Base-by-base conservation (phyloP, 352 stramenopile genomes). In the Phytophthora agathidicida region DNA sequence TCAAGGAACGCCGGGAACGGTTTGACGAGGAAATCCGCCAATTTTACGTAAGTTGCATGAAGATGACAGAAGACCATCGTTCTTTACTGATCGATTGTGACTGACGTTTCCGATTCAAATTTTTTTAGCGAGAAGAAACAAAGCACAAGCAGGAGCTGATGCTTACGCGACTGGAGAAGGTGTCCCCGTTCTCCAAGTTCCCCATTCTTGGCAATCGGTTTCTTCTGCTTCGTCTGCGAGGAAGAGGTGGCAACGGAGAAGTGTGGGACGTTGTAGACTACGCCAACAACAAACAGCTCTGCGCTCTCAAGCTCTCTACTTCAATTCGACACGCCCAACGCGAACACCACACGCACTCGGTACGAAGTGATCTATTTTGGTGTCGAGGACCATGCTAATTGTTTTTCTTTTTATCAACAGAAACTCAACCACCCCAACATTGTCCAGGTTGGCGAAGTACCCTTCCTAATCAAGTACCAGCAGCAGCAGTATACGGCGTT, bases 181-280 rank as follows among this genome's bases (percentile, higher is more conserved):
- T 76, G 37, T 93, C 83, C 7, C 70, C 78, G 17, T 93, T 93
- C 37, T 82, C 71, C 41, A 88, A 86, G 49, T 86, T 91, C 24
- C 83, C 83, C 0, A 78, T 89, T 47, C 64, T 93, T 10, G 74
- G 66, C 28, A 91, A 93, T 30, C 69, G 83, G 3, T 93, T 91
- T 56, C 31, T 91, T 3, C 52, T 90, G 30, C 68, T 83, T 45
- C 73, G 76, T 35, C 65, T 93, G 11, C 69, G 84, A 36, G 83
- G 83, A 36, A 91, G 86, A 51, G 83, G 83, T 46, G 83, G 83
- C 26, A 91, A 93, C 33, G 83, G 83, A 32, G 83, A 93, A 68
- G 83, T 93, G 2, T 93, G 83, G 83, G 81, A 88, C 28, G 75
- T 91, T n/a, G 54, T 93, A 13, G 83, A 93, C 68, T 93, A 86